These are phyloP conservation scores for Acer campestre DNA, from an alignment of 345 rosid genomes.

Conservation along the genomic window DNA sequence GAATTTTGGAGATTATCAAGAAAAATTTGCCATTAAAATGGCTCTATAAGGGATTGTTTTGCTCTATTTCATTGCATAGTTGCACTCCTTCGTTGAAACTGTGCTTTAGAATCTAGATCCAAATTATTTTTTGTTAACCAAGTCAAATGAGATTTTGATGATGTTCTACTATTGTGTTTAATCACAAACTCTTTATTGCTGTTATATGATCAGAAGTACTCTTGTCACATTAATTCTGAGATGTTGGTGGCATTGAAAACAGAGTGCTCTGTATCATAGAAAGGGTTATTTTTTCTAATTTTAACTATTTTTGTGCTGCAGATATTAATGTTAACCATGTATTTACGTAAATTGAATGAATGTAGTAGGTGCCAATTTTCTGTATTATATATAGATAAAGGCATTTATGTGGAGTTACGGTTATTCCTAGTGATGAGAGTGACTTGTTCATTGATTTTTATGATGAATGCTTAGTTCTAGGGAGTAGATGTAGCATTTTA, in stretches of 20 bases:
- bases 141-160: background rate
- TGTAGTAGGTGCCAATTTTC: background rate
- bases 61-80: background rate
- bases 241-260: no score
- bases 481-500: background rate
- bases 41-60: background rate
- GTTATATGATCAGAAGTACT: no score
- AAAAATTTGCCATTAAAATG: background rate
- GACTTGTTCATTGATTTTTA: background rate
- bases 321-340: no score
- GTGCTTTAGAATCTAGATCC: background rate
- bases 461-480: background rate
- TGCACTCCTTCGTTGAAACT: background rate
- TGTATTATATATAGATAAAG: no score
- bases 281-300: no score
- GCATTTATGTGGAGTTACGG: background rate
- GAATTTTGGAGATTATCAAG: background rate
- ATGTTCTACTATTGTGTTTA: background rate
- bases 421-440: background rate
- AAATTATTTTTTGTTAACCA: background rate
- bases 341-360: no score
- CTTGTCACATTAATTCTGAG: no score
- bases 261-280: no score
- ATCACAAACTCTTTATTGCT: no score
- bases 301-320: no score